phyloP scores from a whole-genome alignment of 164 flowering plant species.

The Litsea cubeba region DNA sequence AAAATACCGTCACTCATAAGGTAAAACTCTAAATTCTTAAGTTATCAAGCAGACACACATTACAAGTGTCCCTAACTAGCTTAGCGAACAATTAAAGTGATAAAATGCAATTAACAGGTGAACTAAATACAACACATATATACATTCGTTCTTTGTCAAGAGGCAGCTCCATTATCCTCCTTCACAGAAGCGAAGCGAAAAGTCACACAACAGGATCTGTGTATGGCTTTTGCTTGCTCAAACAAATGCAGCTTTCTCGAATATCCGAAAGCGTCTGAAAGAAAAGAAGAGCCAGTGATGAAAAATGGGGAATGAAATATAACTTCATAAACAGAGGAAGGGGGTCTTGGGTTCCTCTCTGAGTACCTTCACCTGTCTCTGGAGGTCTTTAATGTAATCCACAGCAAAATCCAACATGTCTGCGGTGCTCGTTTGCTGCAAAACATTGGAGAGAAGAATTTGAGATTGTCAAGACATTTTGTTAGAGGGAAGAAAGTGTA shows the following conservation, averaged over 20 bases:
- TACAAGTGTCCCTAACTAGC: too few species aligned
- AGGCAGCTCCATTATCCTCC: background rate
- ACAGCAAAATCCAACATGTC: conserved; percentile 97
- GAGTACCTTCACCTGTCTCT: conserved; percentile 70
- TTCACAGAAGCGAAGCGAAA: conserved; percentile 10
- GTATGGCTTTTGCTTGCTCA: conserved; percentile 31
- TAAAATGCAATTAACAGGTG: background rate
- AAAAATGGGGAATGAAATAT: too few species aligned
- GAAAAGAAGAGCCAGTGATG: background rate
- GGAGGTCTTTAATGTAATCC: conserved; percentile 89
- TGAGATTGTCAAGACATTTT: too few species aligned
- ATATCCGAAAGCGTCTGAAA: conserved; percentile 47
- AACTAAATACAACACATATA: background rate
- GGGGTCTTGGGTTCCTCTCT: background rate
- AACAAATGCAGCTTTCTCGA: conserved; percentile 61
- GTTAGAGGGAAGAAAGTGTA: background rate
- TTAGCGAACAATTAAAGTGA: too few species aligned
- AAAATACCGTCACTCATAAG: too few species aligned
- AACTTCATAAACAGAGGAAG: background rate
- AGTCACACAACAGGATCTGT: conserved; percentile 7
- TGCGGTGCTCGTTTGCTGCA: conserved; percentile 93
- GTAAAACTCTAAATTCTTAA: too few species aligned
- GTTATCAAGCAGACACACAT: too few species aligned
- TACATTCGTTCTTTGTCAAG: background rate
- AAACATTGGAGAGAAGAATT: background rate